Evolutionary conservation across 1,139 yeast species (phyloP), one percentile per base, ranked within the genome.

Genomic region (Cylindricascospora bacillispora): DNA sequence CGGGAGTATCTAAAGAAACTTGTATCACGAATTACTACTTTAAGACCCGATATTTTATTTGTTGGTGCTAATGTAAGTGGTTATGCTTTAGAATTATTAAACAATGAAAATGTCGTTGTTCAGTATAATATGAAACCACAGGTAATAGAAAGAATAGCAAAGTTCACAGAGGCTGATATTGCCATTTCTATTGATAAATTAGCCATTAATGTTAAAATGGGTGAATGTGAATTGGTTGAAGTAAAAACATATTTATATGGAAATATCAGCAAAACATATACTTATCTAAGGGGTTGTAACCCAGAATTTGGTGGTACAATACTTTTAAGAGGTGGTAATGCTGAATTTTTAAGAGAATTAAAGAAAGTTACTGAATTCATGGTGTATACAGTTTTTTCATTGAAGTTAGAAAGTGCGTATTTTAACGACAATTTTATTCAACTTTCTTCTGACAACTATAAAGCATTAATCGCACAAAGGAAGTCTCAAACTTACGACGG

Each of bases 41-140:
- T 89, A 33, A 71, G 69, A 30, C 97, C 99, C 0, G 83, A 73
- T 42, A 63, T 92, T 15, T 67, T 92, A 2, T 68, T 86, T 20
- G 79, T 82, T 9, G 86, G 89, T 6, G 82, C 82, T 24, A 66
- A 80, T 7, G 80, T 86, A 1, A 77, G 93, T 45, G 95, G 95
- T 0, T 59, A 79, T 26, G 97, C 97, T 0, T 60, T 81, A 32
- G 67, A 71, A 28, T 56, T 80, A 35, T 60, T 92, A 18, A 78
- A 76, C 34, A 75, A 78, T 22, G 74, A 82, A 0, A 80, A 81
- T 1, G 72, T 85, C 15, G 72, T 89, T 0, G 94, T 83, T 2
- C 75, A 85, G 3, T 70, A 76, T 15, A 76, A 81, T 41, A 70
- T 83, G 34, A 85, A 92, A 45, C 82, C 82, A 0, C 85, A 77